A percentile compares a stretch with the other conserved stretches of the same genome.
Evolutionary conservation across 2,329 filamentous ascomycete species (phyloP).

Genomic region (Paramyrothecium sp.): DNA sequence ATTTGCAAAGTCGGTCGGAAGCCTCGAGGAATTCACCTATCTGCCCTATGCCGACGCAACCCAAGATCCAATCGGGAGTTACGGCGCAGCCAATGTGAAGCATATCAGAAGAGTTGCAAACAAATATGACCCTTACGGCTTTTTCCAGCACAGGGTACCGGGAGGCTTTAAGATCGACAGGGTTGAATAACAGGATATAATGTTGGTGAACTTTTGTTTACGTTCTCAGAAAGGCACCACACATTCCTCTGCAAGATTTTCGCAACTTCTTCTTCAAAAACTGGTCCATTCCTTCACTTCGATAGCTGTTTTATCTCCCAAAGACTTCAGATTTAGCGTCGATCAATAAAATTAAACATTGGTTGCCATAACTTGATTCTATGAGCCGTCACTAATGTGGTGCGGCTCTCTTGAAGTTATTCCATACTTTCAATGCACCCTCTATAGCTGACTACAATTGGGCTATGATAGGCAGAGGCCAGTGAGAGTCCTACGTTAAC

Average conservation of each 20-base stretch:
- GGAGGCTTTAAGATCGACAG: slow-evolving; percentile 28
- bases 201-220: not conserved
- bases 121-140: slow-evolving; percentile 22
- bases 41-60: slow-evolving; percentile 27
- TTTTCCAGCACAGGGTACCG: slow-evolving; percentile 26
- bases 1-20: slow-evolving; percentile 14
- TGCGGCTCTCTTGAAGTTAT: no score
- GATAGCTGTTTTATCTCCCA: not conserved
- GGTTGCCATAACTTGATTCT: no score
- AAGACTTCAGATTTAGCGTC: no score
- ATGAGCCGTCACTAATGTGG: no score
- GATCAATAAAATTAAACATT: no score
- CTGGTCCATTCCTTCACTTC: not conserved
- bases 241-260: not conserved
- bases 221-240: not conserved
- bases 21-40: slow-evolving; percentile 24
- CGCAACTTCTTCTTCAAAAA: not conserved
- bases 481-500: no score
- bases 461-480: no score
- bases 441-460: no score
- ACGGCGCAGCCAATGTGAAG: slow-evolving; percentile 21
- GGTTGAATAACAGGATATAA: not conserved
- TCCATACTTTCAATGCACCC: no score
- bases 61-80: slow-evolving; percentile 25
- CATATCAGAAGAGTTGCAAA: slow-evolving; percentile 21